Percentiles rank a stretch among this genome's conserved stretches.
These are phyloP conservation scores for Chenopodium quinoa DNA, from an alignment of 148 eudicot species.

Conservation along the genomic window DNA sequence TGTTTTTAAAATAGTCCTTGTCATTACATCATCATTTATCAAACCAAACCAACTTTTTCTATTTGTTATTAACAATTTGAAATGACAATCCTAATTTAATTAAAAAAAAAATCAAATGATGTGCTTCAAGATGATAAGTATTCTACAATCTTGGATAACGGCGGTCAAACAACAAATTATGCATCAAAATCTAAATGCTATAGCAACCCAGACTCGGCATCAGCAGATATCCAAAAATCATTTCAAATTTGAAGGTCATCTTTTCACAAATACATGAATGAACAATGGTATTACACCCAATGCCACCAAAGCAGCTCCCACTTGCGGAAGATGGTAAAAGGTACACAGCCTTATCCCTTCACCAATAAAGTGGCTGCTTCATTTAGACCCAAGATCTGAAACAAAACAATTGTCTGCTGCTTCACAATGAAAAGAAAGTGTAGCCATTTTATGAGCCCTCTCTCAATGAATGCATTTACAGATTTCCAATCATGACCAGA, in stretches of 20 bases:
- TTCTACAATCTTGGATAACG: too few species aligned
- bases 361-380: not conserved
- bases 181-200: too few species aligned
- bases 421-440: not conserved
- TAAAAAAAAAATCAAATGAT: too few species aligned
- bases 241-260: not conserved
- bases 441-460: not conserved
- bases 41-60: too few species aligned
- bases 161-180: too few species aligned
- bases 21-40: too few species aligned
- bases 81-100: too few species aligned
- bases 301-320: not conserved
- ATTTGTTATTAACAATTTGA: too few species aligned
- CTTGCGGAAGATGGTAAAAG: not conserved
- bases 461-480: not conserved
- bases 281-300: not conserved
- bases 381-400: not conserved
- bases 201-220: too few species aligned
- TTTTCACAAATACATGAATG: not conserved
- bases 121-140: too few species aligned
- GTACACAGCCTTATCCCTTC: not conserved
- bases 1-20: too few species aligned
- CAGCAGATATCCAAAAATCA: not conserved
- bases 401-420: not conserved
- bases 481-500: too few species aligned